These are phyloP conservation scores for Tetrahymena thermophila DNA, from an alignment of 73 alveolate species.

Conservation along the genomic window DNA sequence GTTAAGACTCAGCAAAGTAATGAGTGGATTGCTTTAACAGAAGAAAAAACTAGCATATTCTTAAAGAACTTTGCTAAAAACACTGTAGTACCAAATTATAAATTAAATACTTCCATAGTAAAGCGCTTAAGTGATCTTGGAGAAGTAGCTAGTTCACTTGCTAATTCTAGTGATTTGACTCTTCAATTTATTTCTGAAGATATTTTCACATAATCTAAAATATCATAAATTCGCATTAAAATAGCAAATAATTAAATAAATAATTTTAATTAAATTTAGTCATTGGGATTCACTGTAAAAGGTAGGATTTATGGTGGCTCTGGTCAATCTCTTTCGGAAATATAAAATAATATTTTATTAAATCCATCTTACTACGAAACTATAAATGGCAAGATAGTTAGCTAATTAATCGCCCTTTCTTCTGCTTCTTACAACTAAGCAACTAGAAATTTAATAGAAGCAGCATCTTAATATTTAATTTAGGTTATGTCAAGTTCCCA, in stretches of 20 bases:
- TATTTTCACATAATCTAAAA: neutral
- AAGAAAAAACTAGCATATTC: neutral
- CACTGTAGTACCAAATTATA: neutral
- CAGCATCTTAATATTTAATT: neutral
- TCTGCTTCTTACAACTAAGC: neutral
- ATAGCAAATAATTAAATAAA: neutral
- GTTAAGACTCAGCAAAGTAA: neutral
- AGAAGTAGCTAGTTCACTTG: neutral
- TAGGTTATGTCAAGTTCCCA: neutral
- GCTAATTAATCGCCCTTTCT: neutral
- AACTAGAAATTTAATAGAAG: neutral
- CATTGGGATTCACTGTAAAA: neutral
- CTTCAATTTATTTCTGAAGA: neutral
- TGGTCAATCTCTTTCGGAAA: neutral
- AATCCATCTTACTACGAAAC: neutral
- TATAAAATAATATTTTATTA: neutral
- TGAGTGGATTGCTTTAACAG: neutral
- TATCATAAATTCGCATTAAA: neutral
- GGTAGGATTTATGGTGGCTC: neutral
- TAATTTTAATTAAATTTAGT: neutral
- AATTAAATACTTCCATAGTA: neutral
- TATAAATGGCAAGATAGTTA: neutral
- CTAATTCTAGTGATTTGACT: neutral
- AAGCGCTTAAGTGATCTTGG: neutral
- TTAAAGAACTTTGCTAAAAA: neutral